These are phyloP conservation scores for Scheffersomyces lignicola DNA, from an alignment of 1,139 yeast genomes.

Conservation along the genomic window DNA sequence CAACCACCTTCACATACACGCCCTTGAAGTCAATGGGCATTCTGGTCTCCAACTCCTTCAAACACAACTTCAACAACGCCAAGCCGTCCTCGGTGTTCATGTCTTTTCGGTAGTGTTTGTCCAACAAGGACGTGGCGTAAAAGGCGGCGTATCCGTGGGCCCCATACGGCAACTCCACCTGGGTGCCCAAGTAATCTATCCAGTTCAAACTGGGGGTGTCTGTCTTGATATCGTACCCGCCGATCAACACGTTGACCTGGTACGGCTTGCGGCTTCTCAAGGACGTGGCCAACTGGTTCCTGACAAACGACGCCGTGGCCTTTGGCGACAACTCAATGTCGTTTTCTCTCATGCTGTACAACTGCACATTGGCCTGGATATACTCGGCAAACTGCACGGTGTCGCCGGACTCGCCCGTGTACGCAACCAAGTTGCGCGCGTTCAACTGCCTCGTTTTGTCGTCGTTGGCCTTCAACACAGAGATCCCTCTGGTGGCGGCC, in stretches of 20 bases:
- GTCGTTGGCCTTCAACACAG: slow-evolving; percentile 80
- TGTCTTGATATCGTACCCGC: slow-evolving; percentile 73
- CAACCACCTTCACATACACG: slow-evolving; percentile 73
- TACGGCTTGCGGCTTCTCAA: slow-evolving; percentile 88
- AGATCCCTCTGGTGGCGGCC: slow-evolving; percentile 92
- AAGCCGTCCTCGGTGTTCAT: slow-evolving; percentile 81
- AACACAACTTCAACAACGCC: slow-evolving; percentile 67
- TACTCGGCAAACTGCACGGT: slow-evolving; percentile 96
- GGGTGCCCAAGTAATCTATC: slow-evolving; percentile 94
- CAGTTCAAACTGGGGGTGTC: slow-evolving; percentile 72
- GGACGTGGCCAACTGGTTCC: slow-evolving; percentile 85
- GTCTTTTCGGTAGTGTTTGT: slow-evolving; percentile 83
- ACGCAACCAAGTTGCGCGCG: slow-evolving; percentile 80
- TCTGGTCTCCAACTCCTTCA: slow-evolving; percentile 77
- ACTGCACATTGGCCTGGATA: slow-evolving; percentile 87
- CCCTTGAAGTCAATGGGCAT: slow-evolving; percentile 98
- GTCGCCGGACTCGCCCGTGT: slow-evolving; percentile 95
- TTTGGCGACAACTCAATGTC: slow-evolving; percentile 73
- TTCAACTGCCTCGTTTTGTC: slow-evolving; percentile 83
- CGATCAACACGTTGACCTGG: slow-evolving; percentile 87
- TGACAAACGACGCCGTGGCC: slow-evolving; percentile 85
- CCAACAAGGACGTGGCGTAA: slow-evolving; percentile 85
- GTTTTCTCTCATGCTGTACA: slow-evolving; percentile 84
- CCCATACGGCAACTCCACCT: slow-evolving; percentile 88
- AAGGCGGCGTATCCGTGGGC: slow-evolving; percentile 86